Percentiles rank a stretch among this genome's conserved stretches.
These are phyloP conservation scores for Singerocomus inundabilis DNA, from an alignment of 1,284 basidiomycete genomes.

Conservation along the genomic window DNA sequence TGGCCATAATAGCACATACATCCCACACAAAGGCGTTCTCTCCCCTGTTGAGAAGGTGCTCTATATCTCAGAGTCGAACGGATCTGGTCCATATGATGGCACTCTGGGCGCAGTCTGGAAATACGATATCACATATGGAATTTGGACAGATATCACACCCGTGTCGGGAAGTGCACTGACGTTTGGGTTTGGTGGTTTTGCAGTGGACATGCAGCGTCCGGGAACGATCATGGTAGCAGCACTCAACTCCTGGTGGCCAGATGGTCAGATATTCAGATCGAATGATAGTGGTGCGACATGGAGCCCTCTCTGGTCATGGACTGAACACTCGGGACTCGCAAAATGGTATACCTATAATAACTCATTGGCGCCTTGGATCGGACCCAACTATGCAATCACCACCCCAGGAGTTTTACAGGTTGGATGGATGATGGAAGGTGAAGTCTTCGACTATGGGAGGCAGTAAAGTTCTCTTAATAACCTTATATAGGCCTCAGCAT, in stretches of 20 bases:
- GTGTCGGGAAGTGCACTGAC: constrained; percentile 41
- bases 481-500: constrained; percentile 46
- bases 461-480: background rate
- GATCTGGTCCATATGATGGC: constrained; percentile 56
- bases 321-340: constrained; percentile 45
- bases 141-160: constrained; percentile 57
- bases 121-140: constrained; percentile 50
- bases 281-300: constrained; percentile 53
- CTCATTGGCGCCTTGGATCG: constrained; percentile 56
- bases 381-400: constrained; percentile 44
- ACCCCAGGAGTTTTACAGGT: constrained; percentile 42
- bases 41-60: constrained; percentile 55
- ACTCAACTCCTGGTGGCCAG: constrained; percentile 56
- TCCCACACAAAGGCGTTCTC: constrained; percentile 65
- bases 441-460: background rate
- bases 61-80: constrained; percentile 56
- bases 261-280: constrained; percentile 66
- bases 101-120: constrained; percentile 46
- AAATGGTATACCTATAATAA: constrained; percentile 57
- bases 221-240: constrained; percentile 68
- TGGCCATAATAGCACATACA: constrained; percentile 55
- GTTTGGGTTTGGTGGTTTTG: constrained; percentile 57
- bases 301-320: constrained; percentile 58
- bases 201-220: constrained; percentile 57
- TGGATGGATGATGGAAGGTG: constrained; percentile 54